Percentiles rank a stretch among this genome's conserved stretches.
phyloP scores from a whole-genome alignment of 768 basidiomycete species.

The Mycena galopus region DNA sequence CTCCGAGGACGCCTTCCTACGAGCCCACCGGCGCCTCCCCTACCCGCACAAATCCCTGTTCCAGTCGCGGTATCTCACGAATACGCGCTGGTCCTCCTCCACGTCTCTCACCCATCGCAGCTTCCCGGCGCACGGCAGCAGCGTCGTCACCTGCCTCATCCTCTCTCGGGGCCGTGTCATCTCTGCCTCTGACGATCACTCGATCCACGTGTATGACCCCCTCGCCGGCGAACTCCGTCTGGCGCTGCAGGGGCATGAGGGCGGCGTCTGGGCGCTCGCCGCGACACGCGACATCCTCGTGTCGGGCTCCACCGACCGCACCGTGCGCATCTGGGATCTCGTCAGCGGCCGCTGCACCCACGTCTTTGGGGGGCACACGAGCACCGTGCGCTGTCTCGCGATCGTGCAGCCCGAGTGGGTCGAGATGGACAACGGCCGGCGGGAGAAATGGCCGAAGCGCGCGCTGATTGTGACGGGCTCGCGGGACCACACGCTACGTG shows the following conservation, averaged over 20 bases:
- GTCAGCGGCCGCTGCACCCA: conserved; percentile 86
- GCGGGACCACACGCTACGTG: conserved; percentile 59
- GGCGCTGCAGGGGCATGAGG: conserved; percentile 90
- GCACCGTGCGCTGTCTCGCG: conserved; percentile 94
- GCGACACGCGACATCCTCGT: conserved; percentile 90
- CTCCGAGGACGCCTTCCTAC: conserved; percentile 42
- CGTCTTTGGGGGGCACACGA: conserved; percentile 95
- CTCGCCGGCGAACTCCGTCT: conserved; percentile 80
- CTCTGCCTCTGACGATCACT: conserved; percentile 96
- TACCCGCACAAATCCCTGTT: conserved; percentile 95
- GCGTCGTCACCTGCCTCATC: conserved; percentile 95
- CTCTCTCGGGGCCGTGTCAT: conserved; percentile 96
- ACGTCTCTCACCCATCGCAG: conserved; percentile 80
- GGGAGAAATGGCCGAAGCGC: conserved; percentile 52
- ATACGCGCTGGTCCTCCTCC: conserved; percentile 84
- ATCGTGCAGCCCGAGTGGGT: conserved; percentile 95
- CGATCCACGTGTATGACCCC: conserved; percentile 96
- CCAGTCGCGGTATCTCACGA: conserved; percentile 88
- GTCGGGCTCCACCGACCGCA: conserved; percentile 93
- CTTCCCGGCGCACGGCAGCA: conserved; percentile 89
- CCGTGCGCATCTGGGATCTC: conserved; percentile 93
- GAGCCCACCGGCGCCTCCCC: conserved; percentile 72
- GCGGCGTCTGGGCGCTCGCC: conserved; percentile 97
- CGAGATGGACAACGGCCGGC: conserved; percentile 75
- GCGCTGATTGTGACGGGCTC: conserved; percentile 66